Base-by-base conservation (phyloP, 2,329 filamentous ascomycete genomes). In the Stagonosporopsis cucurbitacearum region DNA sequence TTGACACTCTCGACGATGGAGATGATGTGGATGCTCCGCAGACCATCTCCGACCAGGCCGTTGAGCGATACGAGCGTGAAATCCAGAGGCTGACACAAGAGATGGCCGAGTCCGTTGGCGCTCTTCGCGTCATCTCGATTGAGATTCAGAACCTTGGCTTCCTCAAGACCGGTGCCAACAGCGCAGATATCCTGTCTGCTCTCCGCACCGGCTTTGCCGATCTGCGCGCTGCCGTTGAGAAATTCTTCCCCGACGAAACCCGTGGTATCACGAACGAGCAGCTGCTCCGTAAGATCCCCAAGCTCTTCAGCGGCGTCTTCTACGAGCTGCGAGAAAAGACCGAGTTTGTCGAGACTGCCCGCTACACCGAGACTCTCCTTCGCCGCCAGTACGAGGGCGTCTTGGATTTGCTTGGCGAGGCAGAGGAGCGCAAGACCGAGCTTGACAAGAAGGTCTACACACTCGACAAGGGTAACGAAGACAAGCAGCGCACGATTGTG, bases 111-210 rank as follows among this genome's bases (percentile, higher is more conserved):
- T 73, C 76, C 5, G 73, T 75, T 57, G 71, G 76, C 4, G 69
- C 74, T 6, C 69, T 81, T 3, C 70, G 77, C 26, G 69, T 80
- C 35, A 64, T 81, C 13, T 69, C 74, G 9, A 75, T 81, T 20
- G 77, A 80, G 57, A 66, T 81, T 4, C 70, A 77, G 50, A 76
- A 75, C 26, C 72, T 81, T 17, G 74, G 78, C 23, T 76, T 80
- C 56, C 63, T 75, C 5, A 65, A 69, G 13, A 62, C 67, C 1
- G 73, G 75, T 15, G 62, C 70, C 15, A 66, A 64, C 7, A 64
- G 68, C 22, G 63, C 69, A 13, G 66, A 66, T 32, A 75, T 81
- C 22, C 60, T 81, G 19, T 58, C 64, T 22, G 72, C 71, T 47
- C 71, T 81, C 41, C 78, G 79, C 20, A 71, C 75, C 42, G 72